Evolutionary conservation across 345 rosid genomes (phyloP), one percentile per base, ranked within the genome.

Genomic region (Eucalyptus marginata): DNA sequence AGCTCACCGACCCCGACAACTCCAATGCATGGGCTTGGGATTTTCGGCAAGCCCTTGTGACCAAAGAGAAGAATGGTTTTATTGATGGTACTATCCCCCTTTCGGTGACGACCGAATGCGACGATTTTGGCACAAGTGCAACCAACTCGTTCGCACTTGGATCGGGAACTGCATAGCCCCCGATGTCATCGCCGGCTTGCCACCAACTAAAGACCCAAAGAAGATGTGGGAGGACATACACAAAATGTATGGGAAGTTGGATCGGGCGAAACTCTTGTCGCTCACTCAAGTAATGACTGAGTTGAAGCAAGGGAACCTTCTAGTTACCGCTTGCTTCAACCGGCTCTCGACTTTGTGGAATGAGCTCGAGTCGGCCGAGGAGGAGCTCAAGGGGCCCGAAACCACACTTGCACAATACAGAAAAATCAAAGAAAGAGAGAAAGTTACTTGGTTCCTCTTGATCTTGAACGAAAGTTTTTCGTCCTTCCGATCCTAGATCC

Each of bases 51-150:
- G 1, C 12, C 24, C 62, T 56, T 56, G 6, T 56, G 24, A 52
- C 5, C 58, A 29, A 62, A 13, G 33, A 29, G 8, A 13, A 62
- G 1, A 4, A 62, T 0, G 17, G 17, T 6, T 62, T 62, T n/a
- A 13, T 62, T n/a, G 31, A 62, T n/a, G 33, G 16, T 12, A 27
- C 0, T 1, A 2, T 62, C 8, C 33, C 33, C 31, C 29, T 62
- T 13, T 0, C 16, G 1, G 8, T 1, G 9, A 13, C 0, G 2
- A 62, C 1, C 1, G 0, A 62, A 13, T 62, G 58, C 0, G 4
- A 52, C 2, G 58, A 52, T 24, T 52, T 52, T 52, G 24, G 24
- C 58, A 3, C 2, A 62, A 29, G 4, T 29, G 68, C 33, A 62
- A 62, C 5, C 8, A 62, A n/a, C 31, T 62, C 15, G 0, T 59